A percentile compares a stretch with the other conserved stretches of the same genome.
phyloP scores from a whole-genome alignment of 768 basidiomycete genomes.

The Mycena venus region DNA sequence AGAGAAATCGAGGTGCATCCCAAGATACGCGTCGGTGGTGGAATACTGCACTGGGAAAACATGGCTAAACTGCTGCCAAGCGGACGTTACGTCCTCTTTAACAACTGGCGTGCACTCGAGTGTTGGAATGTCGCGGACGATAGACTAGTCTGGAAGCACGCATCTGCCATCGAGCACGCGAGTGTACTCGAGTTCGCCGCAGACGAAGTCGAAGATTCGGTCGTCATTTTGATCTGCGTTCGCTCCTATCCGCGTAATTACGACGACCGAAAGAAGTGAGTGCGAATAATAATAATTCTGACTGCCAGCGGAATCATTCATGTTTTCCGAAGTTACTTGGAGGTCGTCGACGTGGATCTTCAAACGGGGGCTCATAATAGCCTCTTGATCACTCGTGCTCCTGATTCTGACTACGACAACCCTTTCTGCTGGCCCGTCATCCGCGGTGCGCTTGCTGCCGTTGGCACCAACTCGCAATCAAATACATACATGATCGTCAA shows the following conservation, averaged over 20 bases:
- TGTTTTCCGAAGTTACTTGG: neutral
- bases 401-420: neutral
- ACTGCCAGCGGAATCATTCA: neutral
- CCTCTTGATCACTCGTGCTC: neutral
- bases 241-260: neutral
- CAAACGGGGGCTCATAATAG: neutral
- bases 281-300: neutral
- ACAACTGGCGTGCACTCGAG: neutral
- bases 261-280: neutral
- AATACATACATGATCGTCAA: neutral
- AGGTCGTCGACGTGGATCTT: slow-evolving; percentile 11
- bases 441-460: neutral
- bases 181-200: neutral
- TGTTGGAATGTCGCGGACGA: slow-evolving; percentile 21
- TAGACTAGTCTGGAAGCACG: slow-evolving; percentile 12
- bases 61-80: slow-evolving; percentile 1
- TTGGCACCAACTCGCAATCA: neutral
- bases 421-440: neutral
- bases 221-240: slow-evolving; percentile 4
- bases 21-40: neutral
- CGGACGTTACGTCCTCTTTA: slow-evolving; percentile 21
- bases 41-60: neutral
- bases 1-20: neutral
- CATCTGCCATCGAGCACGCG: neutral
- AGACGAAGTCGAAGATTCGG: neutral